These are phyloP conservation scores for Friedmanniomyces simplex DNA, from an alignment of 495 filamentous ascomycete species.

Conservation along the genomic window DNA sequence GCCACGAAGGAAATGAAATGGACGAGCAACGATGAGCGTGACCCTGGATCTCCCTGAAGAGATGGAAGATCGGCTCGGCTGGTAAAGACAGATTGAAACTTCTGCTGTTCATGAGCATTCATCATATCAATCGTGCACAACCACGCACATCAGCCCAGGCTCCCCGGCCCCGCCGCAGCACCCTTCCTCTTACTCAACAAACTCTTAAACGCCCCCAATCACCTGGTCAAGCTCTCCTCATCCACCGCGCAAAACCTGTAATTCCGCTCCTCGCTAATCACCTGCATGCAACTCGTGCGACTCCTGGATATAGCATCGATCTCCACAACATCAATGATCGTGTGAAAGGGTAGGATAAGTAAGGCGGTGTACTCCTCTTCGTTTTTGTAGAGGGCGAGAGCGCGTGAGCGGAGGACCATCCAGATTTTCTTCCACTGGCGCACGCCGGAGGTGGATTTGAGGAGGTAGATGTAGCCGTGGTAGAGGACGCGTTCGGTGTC, in stretches of 20 bases:
- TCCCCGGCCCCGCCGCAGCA: background rate
- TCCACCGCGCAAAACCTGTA: conserved; percentile 75
- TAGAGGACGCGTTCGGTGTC: conserved; percentile 66
- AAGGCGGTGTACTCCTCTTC: conserved; percentile 83
- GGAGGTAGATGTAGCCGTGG: conserved; percentile 80
- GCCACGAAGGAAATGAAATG: too few species aligned
- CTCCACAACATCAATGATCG: conserved; percentile 84
- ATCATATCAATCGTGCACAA: too few species aligned
- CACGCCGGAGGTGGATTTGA: conserved; percentile 77
- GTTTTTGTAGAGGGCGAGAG: conserved; percentile 85
- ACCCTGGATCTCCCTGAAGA: too few species aligned
- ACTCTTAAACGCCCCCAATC: conserved; percentile 84
- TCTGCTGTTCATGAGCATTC: too few species aligned
- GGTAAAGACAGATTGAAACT: too few species aligned
- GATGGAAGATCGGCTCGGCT: too few species aligned
- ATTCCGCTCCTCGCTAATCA: conserved; percentile 88
- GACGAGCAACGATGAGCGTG: too few species aligned
- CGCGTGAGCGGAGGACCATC: conserved; percentile 81
- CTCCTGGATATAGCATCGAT: conserved; percentile 78
- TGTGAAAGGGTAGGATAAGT: conserved; percentile 67
- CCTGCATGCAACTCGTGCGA: conserved; percentile 78
- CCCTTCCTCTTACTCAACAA: conserved; percentile 59
- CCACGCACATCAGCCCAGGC: background rate
- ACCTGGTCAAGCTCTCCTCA: conserved; percentile 74
- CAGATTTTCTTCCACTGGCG: conserved; percentile 91